Conservation (phyloP, 2,329 filamentous ascomycete genomes). For the Penicillium hesseltinei region DNA sequence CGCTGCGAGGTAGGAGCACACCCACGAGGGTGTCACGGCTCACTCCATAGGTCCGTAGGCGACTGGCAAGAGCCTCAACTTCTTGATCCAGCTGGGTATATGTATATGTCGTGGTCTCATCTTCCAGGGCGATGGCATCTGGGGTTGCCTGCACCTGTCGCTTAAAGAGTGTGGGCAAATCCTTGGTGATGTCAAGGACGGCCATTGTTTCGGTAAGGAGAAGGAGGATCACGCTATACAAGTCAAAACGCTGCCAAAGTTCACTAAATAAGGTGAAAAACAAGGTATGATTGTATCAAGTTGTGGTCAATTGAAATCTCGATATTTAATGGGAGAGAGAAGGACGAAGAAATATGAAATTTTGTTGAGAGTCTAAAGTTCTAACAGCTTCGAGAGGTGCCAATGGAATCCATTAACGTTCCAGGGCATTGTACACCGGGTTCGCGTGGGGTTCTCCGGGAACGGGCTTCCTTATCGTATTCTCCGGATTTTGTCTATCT, state of each 20-base stretch:
- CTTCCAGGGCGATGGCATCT: constrained; percentile 68
- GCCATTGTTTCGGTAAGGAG: constrained; percentile 50
- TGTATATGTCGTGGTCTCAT: constrained; percentile 64
- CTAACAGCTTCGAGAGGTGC: constrained; percentile 1
- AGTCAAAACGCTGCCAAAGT: background rate
- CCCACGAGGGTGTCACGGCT: constrained; percentile 72
- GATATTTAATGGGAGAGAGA: background rate
- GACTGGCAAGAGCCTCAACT: constrained; percentile 63
- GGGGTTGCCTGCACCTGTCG: constrained; percentile 68
- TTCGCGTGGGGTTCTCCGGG: constrained; percentile 4
- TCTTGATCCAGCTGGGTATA: constrained; percentile 70
- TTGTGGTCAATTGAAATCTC: background rate
- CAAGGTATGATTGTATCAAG: background rate
- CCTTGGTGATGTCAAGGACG: constrained; percentile 67
- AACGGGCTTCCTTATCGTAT: constrained; percentile 2
- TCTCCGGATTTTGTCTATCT: background rate
- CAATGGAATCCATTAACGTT: constrained; percentile 1
- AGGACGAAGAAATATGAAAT: background rate
- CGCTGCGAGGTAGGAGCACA: constrained; percentile 71
- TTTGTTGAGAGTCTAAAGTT: constrained; percentile 8
- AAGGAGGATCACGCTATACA: background rate
- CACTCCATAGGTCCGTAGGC: constrained; percentile 66
- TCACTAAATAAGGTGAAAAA: background rate
- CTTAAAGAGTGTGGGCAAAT: constrained; percentile 69
- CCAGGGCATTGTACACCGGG: background rate